Percentiles rank a stretch among this genome's conserved stretches.
These are phyloP conservation scores for Baorangia bicolor DNA, from an alignment of 768 basidiomycete species.

Conservation along the genomic window DNA sequence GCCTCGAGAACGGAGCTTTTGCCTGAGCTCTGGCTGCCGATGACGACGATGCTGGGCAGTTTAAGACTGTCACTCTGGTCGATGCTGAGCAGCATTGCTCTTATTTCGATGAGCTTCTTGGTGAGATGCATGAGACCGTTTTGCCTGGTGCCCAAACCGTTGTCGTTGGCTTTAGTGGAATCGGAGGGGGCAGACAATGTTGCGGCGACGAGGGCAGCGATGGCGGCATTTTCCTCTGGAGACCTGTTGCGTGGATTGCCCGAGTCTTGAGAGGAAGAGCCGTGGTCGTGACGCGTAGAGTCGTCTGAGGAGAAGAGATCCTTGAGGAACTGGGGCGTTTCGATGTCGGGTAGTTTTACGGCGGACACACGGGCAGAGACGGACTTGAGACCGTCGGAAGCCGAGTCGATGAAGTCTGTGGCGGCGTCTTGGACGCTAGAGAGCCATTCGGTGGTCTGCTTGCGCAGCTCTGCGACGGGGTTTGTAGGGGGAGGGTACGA, in stretches of 20 bases:
- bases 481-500: neutral
- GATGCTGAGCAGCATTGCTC: constrained; percentile 91
- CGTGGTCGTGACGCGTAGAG: constrained; percentile 32
- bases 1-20: constrained; percentile 98
- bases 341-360: constrained; percentile 56
- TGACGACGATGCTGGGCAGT: constrained; percentile 95
- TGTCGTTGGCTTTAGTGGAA: constrained; percentile 33
- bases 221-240: constrained; percentile 54
- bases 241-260: constrained; percentile 42
- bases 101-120: constrained; percentile 92
- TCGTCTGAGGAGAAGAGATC: constrained; percentile 46
- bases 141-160: constrained; percentile 47
- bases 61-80: constrained; percentile 95
- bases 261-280: constrained; percentile 36
- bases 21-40: constrained; percentile 97
- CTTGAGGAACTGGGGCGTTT: constrained; percentile 67
- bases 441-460: constrained; percentile 66
- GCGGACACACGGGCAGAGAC: constrained; percentile 58
- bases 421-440: constrained; percentile 62
- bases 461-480: constrained; percentile 60
- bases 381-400: constrained; percentile 65
- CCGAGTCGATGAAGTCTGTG: constrained; percentile 61
- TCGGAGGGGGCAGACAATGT: constrained; percentile 77
- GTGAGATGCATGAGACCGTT: constrained; percentile 94
- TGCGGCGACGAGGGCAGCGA: constrained; percentile 76